Evolutionary conservation across 768 basidiomycete genomes (phyloP).

Genomic region (Leccinum olivaceopallidum): DNA sequence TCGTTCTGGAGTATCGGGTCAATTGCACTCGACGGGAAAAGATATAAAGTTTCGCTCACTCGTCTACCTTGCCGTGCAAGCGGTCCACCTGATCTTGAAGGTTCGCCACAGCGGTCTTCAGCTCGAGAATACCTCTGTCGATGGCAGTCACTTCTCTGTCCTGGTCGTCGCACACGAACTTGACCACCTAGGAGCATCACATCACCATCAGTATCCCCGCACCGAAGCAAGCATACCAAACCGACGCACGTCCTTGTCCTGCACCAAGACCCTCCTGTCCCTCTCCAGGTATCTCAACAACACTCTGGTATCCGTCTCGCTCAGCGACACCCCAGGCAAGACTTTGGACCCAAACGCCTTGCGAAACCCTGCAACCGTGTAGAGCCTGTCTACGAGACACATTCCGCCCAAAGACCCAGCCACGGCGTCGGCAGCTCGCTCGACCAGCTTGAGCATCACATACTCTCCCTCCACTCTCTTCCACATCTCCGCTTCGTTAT

Average conservation of each 20-base stretch:
- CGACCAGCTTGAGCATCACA: constrained; percentile 64
- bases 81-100: constrained; percentile 68
- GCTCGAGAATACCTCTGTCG: constrained; percentile 79
- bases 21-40: background rate
- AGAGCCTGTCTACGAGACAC: constrained; percentile 58
- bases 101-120: constrained; percentile 68
- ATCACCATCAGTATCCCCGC: background rate
- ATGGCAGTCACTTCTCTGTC: constrained; percentile 63
- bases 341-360: constrained; percentile 50
- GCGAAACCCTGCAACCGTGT: constrained; percentile 61
- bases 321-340: constrained; percentile 46
- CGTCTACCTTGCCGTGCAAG: constrained; percentile 69
- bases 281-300: constrained; percentile 78
- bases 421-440: constrained; percentile 63
- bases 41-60: constrained; percentile 45
- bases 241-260: constrained; percentile 62
- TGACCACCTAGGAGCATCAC: constrained; percentile 64
- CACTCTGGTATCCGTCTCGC: constrained; percentile 65
- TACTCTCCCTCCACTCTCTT: constrained; percentile 69
- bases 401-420: constrained; percentile 42
- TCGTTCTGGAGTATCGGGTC: constrained; percentile 48
- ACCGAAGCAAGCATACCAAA: background rate
- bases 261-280: constrained; percentile 64
- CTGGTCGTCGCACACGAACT: constrained; percentile 55
- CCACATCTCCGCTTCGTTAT: constrained; percentile 49